A percentile compares a stretch with the other conserved stretches of the same genome.
Evolutionary conservation across 2,329 filamentous ascomycete species (phyloP).

Genomic region (Coniochaeta sp.): DNA sequence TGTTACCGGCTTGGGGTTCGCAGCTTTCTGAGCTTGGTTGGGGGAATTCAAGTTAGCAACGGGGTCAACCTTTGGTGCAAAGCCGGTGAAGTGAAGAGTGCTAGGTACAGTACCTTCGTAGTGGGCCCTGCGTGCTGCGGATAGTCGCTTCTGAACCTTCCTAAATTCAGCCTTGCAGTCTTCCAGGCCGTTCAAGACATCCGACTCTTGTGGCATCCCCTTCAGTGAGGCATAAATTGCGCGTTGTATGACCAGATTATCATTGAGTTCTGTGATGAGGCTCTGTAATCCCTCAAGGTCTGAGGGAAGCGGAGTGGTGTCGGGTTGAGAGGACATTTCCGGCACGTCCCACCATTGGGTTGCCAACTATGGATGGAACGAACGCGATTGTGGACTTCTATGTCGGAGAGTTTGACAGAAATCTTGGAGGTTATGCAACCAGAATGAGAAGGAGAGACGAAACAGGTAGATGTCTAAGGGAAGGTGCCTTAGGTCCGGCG

Average conservation of each 20-base stretch:
- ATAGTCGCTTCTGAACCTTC: constrained; percentile 22
- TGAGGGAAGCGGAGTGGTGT: background rate
- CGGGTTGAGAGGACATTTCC: background rate
- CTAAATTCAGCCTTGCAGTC: constrained; percentile 14
- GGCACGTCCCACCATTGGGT: background rate
- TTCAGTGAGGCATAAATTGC: constrained; percentile 36
- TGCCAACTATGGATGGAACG: background rate
- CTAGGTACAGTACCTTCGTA: constrained; percentile 4
- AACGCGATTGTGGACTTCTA: background rate
- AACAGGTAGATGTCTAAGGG: too few relatives aligned
- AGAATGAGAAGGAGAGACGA: too few relatives aligned
- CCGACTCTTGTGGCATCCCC: constrained; percentile 16
- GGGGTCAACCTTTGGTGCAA: background rate
- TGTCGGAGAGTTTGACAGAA: background rate
- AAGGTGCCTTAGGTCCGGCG: too few relatives aligned
- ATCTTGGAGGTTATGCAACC: background rate
- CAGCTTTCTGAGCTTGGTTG: background rate
- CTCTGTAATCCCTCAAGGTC: constrained; percentile 10
- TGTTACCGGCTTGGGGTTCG: background rate
- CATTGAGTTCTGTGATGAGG: constrained; percentile 19
- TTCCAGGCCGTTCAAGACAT: constrained; percentile 16
- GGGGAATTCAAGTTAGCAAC: background rate
- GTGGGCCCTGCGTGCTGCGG: constrained; percentile 4
- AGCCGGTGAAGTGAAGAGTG: background rate
- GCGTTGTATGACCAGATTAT: constrained; percentile 34